Conservation (phyloP, 164 flowering plant genomes). For the Nymphaea thermarum region DNA sequence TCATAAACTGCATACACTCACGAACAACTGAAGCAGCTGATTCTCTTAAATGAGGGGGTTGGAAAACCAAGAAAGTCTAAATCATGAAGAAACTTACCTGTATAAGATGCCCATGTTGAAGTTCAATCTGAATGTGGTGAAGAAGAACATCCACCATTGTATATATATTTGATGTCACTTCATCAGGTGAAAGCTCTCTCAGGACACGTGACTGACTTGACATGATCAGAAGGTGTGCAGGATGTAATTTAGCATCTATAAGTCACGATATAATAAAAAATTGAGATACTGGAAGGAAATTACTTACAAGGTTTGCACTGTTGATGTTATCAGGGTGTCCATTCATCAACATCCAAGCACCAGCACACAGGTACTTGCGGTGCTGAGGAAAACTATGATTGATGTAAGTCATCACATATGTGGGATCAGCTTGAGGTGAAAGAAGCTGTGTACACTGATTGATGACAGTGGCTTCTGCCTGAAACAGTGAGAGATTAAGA, state of each 20-base stretch:
- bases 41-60: neutral
- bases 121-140: constrained; percentile 80
- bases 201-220: constrained; percentile 61
- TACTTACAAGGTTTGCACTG: constrained; percentile 61
- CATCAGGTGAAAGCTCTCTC: constrained; percentile 92
- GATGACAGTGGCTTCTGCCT: constrained; percentile 90
- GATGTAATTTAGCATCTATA: too few species aligned
- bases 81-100: constrained; percentile 33
- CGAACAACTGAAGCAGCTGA: neutral
- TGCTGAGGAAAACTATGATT: constrained; percentile 85
- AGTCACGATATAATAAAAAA: neutral
- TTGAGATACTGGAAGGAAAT: neutral
- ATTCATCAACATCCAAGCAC: constrained; percentile 92
- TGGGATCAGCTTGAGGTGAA: constrained; percentile 80
- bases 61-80: neutral
- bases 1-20: neutral
- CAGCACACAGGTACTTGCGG: constrained; percentile 85
- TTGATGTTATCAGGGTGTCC: constrained; percentile 89
- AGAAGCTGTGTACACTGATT: constrained; percentile 90
- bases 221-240: neutral
- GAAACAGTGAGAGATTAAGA: constrained; percentile 10
- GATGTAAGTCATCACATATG: constrained; percentile 69
- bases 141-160: constrained; percentile 96
- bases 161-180: constrained; percentile 90
- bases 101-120: constrained; percentile 66